Evolutionary conservation across 2,329 filamentous ascomycete species (phyloP).

Genomic region (Xylariales sp.): DNA sequence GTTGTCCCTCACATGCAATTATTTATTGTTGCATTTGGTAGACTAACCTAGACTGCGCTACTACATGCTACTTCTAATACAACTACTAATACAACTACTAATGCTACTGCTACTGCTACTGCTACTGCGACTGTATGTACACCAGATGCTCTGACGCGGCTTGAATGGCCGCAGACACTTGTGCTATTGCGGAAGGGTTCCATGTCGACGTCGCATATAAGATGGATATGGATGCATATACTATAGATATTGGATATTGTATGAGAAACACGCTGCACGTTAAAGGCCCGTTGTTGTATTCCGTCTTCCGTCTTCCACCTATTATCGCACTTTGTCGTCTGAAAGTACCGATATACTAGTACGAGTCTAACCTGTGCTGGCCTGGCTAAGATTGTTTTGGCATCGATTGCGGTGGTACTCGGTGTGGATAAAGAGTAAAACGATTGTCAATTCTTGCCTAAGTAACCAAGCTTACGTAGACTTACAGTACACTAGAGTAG

Average conservation of each 20-base stretch:
- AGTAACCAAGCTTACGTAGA: slow-evolving; percentile 5
- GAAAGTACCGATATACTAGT: not conserved
- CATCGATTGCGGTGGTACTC: not conserved
- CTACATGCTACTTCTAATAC: no score
- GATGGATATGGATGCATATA: slow-evolving; percentile 8
- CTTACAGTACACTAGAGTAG: not conserved
- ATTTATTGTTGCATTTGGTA: slow-evolving; percentile 12
- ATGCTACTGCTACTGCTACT: no score
- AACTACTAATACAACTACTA: no score
- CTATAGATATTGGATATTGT: not conserved
- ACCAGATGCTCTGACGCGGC: not conserved
- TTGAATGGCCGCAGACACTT: slow-evolving; percentile 9
- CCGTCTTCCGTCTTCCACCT: not conserved
- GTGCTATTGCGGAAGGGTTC: slow-evolving; percentile 11
- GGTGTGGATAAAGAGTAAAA: slow-evolving; percentile 2
- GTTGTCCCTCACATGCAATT: not conserved
- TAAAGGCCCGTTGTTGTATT: not conserved
- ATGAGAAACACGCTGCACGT: slow-evolving; percentile 7
- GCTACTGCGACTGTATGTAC: not conserved
- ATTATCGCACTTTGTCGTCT: not conserved
- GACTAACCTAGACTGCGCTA: no score
- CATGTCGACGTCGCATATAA: slow-evolving; percentile 13
- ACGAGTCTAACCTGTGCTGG: not conserved
- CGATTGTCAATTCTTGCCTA: slow-evolving; percentile 6
- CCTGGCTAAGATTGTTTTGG: not conserved